Evolutionary conservation across 805 yeast genomes (phyloP).

Genomic region (Wickerhamiella cacticola): DNA sequence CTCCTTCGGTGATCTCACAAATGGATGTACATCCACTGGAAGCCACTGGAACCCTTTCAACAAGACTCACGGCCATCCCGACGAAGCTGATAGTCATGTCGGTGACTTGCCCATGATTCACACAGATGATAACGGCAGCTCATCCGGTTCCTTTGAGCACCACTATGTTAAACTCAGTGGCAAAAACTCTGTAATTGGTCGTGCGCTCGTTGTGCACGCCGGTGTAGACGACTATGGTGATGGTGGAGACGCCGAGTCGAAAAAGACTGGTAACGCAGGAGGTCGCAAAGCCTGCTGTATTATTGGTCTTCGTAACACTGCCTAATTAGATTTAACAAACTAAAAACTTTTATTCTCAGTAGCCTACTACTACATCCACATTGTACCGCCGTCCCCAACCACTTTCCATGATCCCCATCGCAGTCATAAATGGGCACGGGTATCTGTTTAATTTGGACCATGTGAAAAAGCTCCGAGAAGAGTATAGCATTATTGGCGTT

Average conservation of each 20-base stretch:
- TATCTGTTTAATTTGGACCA: conserved; percentile 48
- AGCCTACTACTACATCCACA: not conserved
- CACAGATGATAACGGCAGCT: conserved; percentile 64
- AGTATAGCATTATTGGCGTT: conserved; percentile 59
- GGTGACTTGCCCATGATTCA: conserved; percentile 79
- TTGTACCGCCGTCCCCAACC: not conserved
- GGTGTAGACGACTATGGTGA: conserved; percentile 85
- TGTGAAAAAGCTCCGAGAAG: conserved; percentile 41
- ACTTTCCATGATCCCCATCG: conserved; percentile 23
- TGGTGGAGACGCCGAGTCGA: conserved; percentile 78
- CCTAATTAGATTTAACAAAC: not conserved
- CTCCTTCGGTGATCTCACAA: conserved; percentile 30
- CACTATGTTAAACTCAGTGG: conserved; percentile 57
- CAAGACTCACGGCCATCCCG: conserved; percentile 33
- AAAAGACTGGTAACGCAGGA: conserved; percentile 91
- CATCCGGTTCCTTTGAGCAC: conserved; percentile 66
- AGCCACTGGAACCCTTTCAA: conserved; percentile 92
- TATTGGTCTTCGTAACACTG: conserved; percentile 6
- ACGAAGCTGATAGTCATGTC: conserved; percentile 40
- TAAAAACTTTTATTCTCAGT: not conserved
- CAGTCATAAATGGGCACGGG: conserved; percentile 35
- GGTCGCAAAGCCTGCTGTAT: conserved; percentile 94
- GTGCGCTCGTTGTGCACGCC: conserved; percentile 81
- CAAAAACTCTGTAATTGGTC: conserved; percentile 61
- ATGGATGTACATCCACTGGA: conserved; percentile 84